A percentile compares a stretch with the other conserved stretches of the same genome.
Conservation (phyloP, 2,329 filamentous ascomycete species). For the Cordyceps fumosorosea region DNA sequence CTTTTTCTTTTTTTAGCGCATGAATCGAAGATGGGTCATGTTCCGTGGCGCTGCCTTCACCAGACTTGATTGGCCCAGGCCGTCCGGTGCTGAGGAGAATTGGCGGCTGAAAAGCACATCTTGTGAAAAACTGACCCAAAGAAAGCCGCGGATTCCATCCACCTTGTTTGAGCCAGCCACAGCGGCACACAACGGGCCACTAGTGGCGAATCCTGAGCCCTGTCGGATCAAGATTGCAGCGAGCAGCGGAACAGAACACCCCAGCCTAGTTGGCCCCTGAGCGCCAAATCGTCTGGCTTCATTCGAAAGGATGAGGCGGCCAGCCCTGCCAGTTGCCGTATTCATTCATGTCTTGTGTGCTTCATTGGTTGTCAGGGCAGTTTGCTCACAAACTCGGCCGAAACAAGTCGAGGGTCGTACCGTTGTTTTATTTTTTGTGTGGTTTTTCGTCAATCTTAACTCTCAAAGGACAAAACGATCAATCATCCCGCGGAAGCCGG, state of each 20-base stretch:
- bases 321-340: neutral
- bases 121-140: neutral
- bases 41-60: neutral
- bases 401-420: neutral
- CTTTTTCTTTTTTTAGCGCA: too few relatives aligned
- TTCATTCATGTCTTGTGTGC: too few relatives aligned
- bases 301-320: neutral
- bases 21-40: neutral
- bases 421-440: neutral
- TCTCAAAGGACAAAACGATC: neutral
- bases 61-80: neutral
- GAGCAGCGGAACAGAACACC: neutral
- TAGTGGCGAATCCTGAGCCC: neutral
- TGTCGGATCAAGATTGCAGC: conserved; percentile 1
- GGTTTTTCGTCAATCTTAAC: neutral
- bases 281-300: neutral
- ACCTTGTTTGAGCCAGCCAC: neutral
- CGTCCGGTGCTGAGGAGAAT: too few relatives aligned
- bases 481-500: neutral
- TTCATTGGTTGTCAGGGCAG: neutral
- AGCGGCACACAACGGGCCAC: neutral
- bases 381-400: neutral
- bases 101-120: neutral
- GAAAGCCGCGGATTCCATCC: neutral
- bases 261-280: too few relatives aligned